Conservation (phyloP, 441 rosid genomes). For the Breynia disticha region DNA sequence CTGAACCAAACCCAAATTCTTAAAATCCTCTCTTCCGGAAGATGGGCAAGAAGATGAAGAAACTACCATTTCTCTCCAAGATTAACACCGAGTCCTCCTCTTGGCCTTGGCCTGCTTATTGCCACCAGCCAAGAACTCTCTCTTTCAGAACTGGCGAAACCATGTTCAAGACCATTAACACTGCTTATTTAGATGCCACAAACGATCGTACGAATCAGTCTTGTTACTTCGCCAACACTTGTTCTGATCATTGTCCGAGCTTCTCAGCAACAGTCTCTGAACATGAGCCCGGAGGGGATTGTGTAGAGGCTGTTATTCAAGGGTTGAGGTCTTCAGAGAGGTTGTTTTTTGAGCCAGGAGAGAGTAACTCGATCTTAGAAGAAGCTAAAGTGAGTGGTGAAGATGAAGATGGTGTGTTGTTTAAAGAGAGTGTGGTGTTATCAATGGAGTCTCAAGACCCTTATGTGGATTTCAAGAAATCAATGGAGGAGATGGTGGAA, state of each 20-base stretch:
- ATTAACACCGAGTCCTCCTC: conserved; percentile 21
- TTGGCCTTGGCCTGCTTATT: conserved; percentile 76
- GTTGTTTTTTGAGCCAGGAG: conserved; percentile 58
- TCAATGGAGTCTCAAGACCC: conserved; percentile 60
- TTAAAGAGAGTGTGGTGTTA: conserved; percentile 34
- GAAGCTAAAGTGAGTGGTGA: conserved; percentile 18
- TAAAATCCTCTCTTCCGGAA: no score
- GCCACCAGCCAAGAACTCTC: conserved; percentile 62
- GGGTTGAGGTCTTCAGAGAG: conserved; percentile 45
- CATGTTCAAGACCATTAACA: conserved; percentile 36
- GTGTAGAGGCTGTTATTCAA: conserved; percentile 48
- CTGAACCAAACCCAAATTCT: background rate
- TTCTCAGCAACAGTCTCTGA: conserved; percentile 22
- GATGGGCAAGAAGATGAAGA: conserved; percentile 38
- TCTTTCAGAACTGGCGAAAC: conserved; percentile 37
- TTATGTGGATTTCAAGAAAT: conserved; percentile 50
- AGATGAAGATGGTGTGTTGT: conserved; percentile 14
- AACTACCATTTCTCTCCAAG: conserved; percentile 32
- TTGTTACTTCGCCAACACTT: conserved; percentile 15
- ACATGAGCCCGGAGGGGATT: conserved; percentile 15
- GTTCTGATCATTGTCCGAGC: conserved; percentile 23
- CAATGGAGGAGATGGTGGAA: conserved; percentile 88
- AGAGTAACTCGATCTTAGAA: conserved; percentile 56
- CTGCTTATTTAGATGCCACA: conserved; percentile 21
- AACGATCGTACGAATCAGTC: conserved; percentile 13